A percentile compares a stretch with the other conserved stretches of the same genome.
Evolutionary conservation across 331 rosid genomes (phyloP).

Genomic region (Arachis monticola): DNA sequence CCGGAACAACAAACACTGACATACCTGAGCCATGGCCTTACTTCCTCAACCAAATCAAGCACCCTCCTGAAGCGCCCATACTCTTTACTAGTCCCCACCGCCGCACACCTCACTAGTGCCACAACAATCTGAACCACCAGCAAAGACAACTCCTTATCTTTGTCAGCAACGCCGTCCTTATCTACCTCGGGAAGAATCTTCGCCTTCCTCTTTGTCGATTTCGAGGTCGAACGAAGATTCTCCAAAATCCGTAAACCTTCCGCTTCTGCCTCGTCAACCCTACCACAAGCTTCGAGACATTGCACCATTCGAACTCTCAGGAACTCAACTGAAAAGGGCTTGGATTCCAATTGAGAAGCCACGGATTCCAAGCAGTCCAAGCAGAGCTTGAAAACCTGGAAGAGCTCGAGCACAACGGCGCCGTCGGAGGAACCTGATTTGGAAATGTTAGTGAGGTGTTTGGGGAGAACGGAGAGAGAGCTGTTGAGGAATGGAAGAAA

Average conservation of each 20-base stretch:
- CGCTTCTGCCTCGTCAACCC: slow-evolving; percentile 53
- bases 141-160: slow-evolving; percentile 40
- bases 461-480: slow-evolving; percentile 65
- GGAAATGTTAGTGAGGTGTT: slow-evolving; percentile 57
- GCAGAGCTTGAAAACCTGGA: slow-evolving; percentile 60
- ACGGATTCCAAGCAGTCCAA: slow-evolving; percentile 63
- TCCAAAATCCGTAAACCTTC: slow-evolving; percentile 63
- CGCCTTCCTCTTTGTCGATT: slow-evolving; percentile 31
- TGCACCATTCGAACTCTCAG: slow-evolving; percentile 67
- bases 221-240: slow-evolving; percentile 42
- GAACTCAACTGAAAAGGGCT: slow-evolving; percentile 55
- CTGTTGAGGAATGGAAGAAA: slow-evolving; percentile 61
- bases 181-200: slow-evolving; percentile 57
- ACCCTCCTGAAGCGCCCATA: slow-evolving; percentile 48
- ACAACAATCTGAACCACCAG: slow-evolving; percentile 61
- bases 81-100: slow-evolving; percentile 53
- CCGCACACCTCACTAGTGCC: slow-evolving; percentile 60
- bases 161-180: slow-evolving; percentile 50
- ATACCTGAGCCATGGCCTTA: slow-evolving; percentile 72
- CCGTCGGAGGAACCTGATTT: slow-evolving; percentile 38
- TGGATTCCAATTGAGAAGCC: slow-evolving; percentile 62
- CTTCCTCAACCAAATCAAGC: slow-evolving; percentile 75
- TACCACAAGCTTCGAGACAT: slow-evolving; percentile 57
- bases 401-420: slow-evolving; percentile 47
- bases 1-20: slow-evolving; percentile 18